phyloP scores from a whole-genome alignment of 2,329 filamentous ascomycete genomes.

The Magnaporthiopsis poae region DNA sequence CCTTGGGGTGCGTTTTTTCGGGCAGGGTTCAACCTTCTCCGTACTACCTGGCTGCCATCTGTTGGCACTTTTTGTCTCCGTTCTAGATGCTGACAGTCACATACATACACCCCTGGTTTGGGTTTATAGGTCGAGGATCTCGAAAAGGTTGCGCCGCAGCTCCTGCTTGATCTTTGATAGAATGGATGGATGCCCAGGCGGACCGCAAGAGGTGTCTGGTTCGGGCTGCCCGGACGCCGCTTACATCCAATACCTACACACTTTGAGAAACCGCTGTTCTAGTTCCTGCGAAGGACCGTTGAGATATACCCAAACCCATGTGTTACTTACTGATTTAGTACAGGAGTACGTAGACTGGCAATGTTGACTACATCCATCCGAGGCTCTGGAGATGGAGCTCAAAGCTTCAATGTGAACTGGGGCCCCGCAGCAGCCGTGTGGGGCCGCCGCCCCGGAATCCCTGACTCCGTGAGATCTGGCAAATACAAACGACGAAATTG shows the following conservation, averaged over 20 bases:
- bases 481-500: background rate
- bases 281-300: background rate
- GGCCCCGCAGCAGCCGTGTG: background rate
- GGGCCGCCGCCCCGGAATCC: background rate
- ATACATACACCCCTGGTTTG: too few relatives aligned
- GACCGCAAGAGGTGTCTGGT: too few relatives aligned
- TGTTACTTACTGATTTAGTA: background rate
- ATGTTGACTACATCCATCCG: background rate
- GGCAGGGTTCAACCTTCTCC: too few relatives aligned
- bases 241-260: too few relatives aligned
- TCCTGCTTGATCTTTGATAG: constrained; percentile 71
- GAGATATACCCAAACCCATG: background rate
- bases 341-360: background rate
- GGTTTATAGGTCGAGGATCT: constrained; percentile 65
- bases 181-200: too few relatives aligned
- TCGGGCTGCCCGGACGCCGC: too few relatives aligned
- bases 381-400: background rate
- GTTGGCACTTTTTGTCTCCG: too few relatives aligned
- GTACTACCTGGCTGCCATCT: too few relatives aligned
- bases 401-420: background rate
- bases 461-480: constrained; percentile 3
- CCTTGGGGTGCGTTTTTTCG: constrained; percentile 56
- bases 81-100: background rate
- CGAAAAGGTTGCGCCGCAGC: constrained; percentile 75
- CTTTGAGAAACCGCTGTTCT: background rate